Evolutionary conservation across 78 protist genomes (phyloP), one percentile per base, ranked within the genome.

Genomic region (Parvularia atlantis): DNA sequence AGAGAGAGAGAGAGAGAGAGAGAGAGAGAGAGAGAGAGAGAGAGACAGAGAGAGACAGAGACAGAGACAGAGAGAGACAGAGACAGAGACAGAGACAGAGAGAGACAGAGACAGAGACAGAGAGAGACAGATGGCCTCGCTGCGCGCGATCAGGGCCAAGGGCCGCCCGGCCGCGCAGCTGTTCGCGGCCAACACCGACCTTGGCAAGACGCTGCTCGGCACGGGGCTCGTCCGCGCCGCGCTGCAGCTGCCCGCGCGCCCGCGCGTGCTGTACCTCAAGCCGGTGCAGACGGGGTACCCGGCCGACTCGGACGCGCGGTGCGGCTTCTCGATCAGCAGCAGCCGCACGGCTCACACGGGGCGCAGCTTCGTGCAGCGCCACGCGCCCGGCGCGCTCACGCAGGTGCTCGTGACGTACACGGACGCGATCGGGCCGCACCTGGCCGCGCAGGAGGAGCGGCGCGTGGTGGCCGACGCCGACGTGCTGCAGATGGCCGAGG

Each of bases 241-340:
- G 10, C 10, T 31, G 1, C 6, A 28, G 16, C 19, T n/a, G n/a
- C n/a, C n/a, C n/a, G n/a, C 1, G 33, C 5, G 13, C 14, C 31
- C n/a, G 9, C 50, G 17, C 22, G 57, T 20, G 31, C 59, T 56
- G 24, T 82, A 44, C 37, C 24, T 71, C 56, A 82, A 82, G 71
- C 87, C 87, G 0, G 61, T 75, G 56, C 87, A 82, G 59, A 82
- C 87, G n/a, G 87, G 87, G 10, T 33, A 10, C 28, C 66, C 63
- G 1, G 44, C 41, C 7, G 86, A 81, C 52, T 66, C 74, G 7
- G 80, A 75, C 24, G 79, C 30, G 65, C 79, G 28, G 63, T 64
- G 40, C 37, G 72, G 30, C n/a, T n/a, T n/a, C n/a, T n/a, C n/a
- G n/a, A n/a, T n/a, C n/a, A n/a, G n/a, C n/a, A n/a, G n/a, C n/a